Evolutionary conservation across 106 monocot genomes (phyloP).

Genomic region (Hemerocallis citrina): DNA sequence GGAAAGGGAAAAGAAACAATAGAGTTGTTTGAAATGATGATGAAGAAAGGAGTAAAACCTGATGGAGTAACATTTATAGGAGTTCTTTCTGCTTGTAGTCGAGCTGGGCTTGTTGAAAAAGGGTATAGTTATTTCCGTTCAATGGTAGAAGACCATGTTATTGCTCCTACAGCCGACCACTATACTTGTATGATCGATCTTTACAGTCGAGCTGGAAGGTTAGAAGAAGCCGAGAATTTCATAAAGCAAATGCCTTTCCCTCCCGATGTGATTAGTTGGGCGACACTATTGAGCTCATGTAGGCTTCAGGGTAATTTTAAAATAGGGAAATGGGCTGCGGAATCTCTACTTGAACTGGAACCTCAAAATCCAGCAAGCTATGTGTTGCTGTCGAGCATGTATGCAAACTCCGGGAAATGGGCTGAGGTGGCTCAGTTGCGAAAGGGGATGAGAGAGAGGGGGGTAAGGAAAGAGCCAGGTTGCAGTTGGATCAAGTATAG

Average conservation of each 20-base stretch:
- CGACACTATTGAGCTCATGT: conserved; percentile 67
- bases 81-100: conserved; percentile 79
- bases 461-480: conserved; percentile 67
- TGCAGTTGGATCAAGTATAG: conserved; percentile 86
- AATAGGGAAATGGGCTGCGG: conserved; percentile 83
- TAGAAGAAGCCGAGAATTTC: conserved; percentile 60
- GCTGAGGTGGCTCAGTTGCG: conserved; percentile 14
- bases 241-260: conserved; percentile 57
- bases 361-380: conserved; percentile 68
- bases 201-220: conserved; percentile 48
- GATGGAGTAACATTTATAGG: conserved; percentile 68
- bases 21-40: conserved; percentile 59
- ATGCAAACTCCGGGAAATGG: conserved; percentile 61
- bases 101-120: conserved; percentile 67
- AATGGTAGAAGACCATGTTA: conserved; percentile 43
- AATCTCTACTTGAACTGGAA: conserved; percentile 50
- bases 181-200: conserved; percentile 93
- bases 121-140: conserved; percentile 46
- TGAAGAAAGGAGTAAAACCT: conserved; percentile 42
- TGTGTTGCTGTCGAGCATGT: conserved; percentile 55
- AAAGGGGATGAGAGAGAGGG: conserved; percentile 52
- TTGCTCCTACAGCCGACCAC: conserved; percentile 50
- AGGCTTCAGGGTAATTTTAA: conserved; percentile 57
- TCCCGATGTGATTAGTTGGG: conserved; percentile 72
- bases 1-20: conserved; percentile 66